Conservation (phyloP, 2,329 filamentous ascomycete species). For the Hypoxylon sp. region DNA sequence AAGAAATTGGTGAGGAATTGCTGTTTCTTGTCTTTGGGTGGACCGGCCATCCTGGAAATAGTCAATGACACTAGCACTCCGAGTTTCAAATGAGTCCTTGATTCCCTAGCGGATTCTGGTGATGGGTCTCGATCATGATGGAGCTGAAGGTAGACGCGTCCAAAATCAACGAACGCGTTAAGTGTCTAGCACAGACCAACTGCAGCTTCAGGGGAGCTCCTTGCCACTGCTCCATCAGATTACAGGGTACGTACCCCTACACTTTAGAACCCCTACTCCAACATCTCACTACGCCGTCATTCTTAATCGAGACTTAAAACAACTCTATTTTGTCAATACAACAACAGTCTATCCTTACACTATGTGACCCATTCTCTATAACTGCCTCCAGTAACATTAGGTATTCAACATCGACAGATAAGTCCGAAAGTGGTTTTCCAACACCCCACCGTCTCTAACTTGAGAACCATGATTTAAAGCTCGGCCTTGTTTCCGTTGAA, state of each 20-base stretch:
- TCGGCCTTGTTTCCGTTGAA: conserved; percentile 50
- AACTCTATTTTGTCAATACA: too few species aligned
- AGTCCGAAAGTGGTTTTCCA: not conserved
- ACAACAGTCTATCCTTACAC: not conserved
- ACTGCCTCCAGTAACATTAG: not conserved
- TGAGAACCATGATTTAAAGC: conserved; percentile 15
- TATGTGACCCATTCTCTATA: not conserved
- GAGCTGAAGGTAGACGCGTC: conserved; percentile 37
- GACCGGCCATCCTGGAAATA: conserved; percentile 55
- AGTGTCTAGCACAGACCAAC: conserved; percentile 44
- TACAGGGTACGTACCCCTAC: conserved; percentile 15
- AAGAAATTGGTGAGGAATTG: conserved; percentile 91
- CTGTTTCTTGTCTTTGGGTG: conserved; percentile 75
- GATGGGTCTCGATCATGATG: conserved; percentile 17
- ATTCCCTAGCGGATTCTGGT: conserved; percentile 6
- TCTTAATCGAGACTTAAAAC: too few species aligned
- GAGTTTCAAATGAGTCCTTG: conserved; percentile 17
- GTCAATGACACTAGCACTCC: not conserved
- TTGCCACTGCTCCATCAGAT: conserved; percentile 7
- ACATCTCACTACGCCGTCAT: too few species aligned
- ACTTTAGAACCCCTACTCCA: not conserved
- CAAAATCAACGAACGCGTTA: conserved; percentile 39
- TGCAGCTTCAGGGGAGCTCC: conserved; percentile 21
- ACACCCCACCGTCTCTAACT: not conserved
- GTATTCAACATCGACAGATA: not conserved